phyloP scores from a whole-genome alignment of 2,329 filamentous ascomycete genomes.

The Ascosphaera apis region DNA sequence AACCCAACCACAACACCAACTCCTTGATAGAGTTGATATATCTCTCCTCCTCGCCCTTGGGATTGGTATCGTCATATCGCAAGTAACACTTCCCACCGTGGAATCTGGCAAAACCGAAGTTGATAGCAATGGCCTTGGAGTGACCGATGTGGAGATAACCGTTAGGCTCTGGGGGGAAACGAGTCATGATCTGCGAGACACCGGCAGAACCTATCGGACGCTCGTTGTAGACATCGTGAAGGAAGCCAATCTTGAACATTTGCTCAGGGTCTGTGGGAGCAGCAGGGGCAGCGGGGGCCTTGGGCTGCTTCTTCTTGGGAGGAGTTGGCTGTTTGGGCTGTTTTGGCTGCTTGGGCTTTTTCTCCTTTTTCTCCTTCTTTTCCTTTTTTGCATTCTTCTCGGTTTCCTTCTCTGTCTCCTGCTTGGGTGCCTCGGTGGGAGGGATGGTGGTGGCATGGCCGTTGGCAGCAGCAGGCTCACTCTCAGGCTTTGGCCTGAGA shows the following conservation, averaged over 20 bases:
- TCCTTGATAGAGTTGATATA: slow-evolving; percentile 82
- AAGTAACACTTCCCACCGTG: slow-evolving; percentile 58
- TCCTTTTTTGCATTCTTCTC: slow-evolving; percentile 8
- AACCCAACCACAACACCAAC: slow-evolving; percentile 61
- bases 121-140: slow-evolving; percentile 84
- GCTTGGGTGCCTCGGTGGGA: neutral
- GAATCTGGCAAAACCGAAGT: slow-evolving; percentile 79
- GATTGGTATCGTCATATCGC: slow-evolving; percentile 88
- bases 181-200: slow-evolving; percentile 29
- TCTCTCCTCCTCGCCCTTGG: slow-evolving; percentile 71
- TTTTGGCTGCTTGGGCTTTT: slow-evolving; percentile 17
- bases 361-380: slow-evolving; percentile 24
- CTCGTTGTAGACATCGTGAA: slow-evolving; percentile 48
- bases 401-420: neutral
- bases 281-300: slow-evolving; percentile 9
- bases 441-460: slow-evolving; percentile 1
- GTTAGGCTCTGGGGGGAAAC: slow-evolving; percentile 74
- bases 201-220: slow-evolving; percentile 27
- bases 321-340: slow-evolving; percentile 13
- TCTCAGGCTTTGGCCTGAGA: neutral
- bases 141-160: slow-evolving; percentile 87
- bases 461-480: slow-evolving; percentile 2
- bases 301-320: slow-evolving; percentile 11
- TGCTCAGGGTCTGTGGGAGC: slow-evolving; percentile 26
- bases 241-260: slow-evolving; percentile 64